A percentile compares a stretch with the other conserved stretches of the same genome.
These are phyloP conservation scores for Pharnaceum exiguum DNA, from an alignment of 148 eudicot genomes.

Conservation along the genomic window DNA sequence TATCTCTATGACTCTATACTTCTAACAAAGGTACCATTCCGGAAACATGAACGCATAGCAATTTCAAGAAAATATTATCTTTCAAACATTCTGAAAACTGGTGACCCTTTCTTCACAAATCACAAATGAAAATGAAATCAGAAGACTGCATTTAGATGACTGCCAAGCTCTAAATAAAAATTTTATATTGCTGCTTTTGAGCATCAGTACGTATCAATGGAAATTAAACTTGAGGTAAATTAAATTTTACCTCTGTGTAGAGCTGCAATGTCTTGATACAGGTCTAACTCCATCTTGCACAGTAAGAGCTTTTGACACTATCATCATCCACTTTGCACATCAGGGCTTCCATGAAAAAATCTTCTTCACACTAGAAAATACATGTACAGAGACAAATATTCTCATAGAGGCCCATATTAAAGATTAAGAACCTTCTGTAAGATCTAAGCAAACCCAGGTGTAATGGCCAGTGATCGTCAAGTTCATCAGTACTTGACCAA, in stretches of 20 bases:
- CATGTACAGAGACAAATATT: not conserved
- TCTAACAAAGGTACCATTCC: too few relatives aligned
- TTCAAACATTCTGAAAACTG: too few relatives aligned
- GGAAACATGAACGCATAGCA: too few relatives aligned
- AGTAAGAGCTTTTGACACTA: slow-evolving; percentile 79
- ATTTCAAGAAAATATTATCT: too few relatives aligned
- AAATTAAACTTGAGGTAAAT: not conserved
- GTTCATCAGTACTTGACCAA: too few relatives aligned
- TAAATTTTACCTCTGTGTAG: slow-evolving; percentile 71
- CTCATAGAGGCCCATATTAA: not conserved
- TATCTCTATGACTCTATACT: too few relatives aligned
- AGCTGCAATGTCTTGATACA: slow-evolving; percentile 81
- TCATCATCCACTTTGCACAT: slow-evolving; percentile 86
- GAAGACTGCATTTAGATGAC: too few relatives aligned
- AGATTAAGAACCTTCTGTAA: not conserved
- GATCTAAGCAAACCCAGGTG: not conserved
- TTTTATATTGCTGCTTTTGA: too few relatives aligned
- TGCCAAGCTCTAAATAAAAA: too few relatives aligned
- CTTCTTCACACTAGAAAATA: slow-evolving; percentile 62
- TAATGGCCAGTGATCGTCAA: too few relatives aligned
- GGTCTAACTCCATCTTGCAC: slow-evolving; percentile 88
- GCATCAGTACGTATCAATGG: not conserved
- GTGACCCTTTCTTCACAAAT: too few relatives aligned
- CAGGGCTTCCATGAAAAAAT: slow-evolving; percentile 80
- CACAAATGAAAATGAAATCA: too few relatives aligned